Base-by-base conservation (phyloP, 768 basidiomycete genomes). In the Tremella fuciformis region DNA sequence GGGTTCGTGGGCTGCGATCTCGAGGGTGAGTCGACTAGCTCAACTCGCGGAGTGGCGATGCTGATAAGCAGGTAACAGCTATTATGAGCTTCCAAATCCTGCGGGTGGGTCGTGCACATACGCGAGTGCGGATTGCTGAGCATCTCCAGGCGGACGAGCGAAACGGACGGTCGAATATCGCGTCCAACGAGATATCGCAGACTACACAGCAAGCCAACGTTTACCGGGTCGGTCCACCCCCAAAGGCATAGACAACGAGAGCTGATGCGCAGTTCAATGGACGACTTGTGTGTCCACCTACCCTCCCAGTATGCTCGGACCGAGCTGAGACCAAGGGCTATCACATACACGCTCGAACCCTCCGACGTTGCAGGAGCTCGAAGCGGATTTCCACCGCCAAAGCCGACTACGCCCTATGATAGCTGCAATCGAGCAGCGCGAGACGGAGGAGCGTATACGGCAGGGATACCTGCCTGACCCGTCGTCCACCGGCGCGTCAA, bases 331-430 rank as follows among this genome's bases (percentile, higher is more conserved):
- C 4, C 13, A 18, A 73, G 71, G 71, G 71, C 61, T 73, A 2
- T 73, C 71, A 16, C 67, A 73, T 50, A 73, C 71, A 16, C 66
- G 71, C 9, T 34, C 63, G 2, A 47, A 62, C 34, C 69, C 71
- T 7, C 71, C 71, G 3, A 57, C 65, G 1, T 18, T 70, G 8
- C 26, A 47, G 18, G 71, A 73, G 42, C 58, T 73, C 13, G 26
- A 63, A 50, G 13, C 49, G 13, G 71, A 73, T 52, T 24, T 25
- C 4, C 24, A n/a, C 8, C 69, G 71, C 11, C 63, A 58, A 54
- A 13, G 42, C n/a, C 9, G 37, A 18, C 59, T 73, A 3, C 44
- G 47, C 48, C 63, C 71, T 1, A 60, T 62, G 50, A 60, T 73
- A 4, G 57, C 62, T 1, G 69, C 66, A 0, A 73, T 73, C 22